A percentile compares a stretch with the other conserved stretches of the same genome.
Conservation (phyloP, 2,329 filamentous ascomycete species). For the Botrytis cinerea region DNA sequence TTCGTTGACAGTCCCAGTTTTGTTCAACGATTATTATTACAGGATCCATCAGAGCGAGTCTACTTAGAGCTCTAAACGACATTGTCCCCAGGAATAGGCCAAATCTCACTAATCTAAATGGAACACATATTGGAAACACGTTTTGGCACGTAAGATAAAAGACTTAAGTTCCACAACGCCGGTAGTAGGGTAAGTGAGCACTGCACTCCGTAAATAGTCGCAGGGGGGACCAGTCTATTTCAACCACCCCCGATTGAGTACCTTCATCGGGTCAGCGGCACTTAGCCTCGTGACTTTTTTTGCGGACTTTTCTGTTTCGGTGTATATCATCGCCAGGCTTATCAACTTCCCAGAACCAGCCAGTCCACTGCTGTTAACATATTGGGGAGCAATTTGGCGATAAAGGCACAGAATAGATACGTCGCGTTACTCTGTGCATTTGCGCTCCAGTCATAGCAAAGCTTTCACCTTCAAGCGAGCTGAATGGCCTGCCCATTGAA, state of each 20-base stretch:
- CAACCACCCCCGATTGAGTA: slow-evolving; percentile 3
- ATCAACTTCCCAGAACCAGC: not conserved
- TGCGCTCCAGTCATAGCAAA: slow-evolving; percentile 13
- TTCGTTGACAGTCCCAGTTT: slow-evolving; percentile 1
- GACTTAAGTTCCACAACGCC: slow-evolving; percentile 17
- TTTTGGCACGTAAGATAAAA: slow-evolving; percentile 8
- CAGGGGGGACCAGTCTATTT: slow-evolving; percentile 9
- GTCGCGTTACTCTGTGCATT: slow-evolving; percentile 7
- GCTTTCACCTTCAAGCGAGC: slow-evolving; percentile 10
- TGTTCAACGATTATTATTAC: slow-evolving; percentile 12
- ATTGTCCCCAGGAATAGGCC: not conserved
- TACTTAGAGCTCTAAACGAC: slow-evolving; percentile 19
- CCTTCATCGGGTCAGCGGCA: slow-evolving; percentile 21
- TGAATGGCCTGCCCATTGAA: not conserved
- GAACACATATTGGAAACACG: slow-evolving; percentile 1
- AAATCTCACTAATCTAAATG: not conserved
- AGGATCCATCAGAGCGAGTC: slow-evolving; percentile 3
- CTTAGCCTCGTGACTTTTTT: not conserved
- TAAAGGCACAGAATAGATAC: not conserved
- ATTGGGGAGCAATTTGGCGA: not conserved
- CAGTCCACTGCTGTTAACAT: not conserved
- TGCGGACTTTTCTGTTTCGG: not conserved
- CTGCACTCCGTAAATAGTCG: slow-evolving; percentile 8
- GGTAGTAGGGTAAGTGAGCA: slow-evolving; percentile 16
- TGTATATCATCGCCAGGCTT: slow-evolving; percentile 1